These are phyloP conservation scores for Fusarium sp. DNA, from an alignment of 2,329 filamentous ascomycete genomes.

Conservation along the genomic window DNA sequence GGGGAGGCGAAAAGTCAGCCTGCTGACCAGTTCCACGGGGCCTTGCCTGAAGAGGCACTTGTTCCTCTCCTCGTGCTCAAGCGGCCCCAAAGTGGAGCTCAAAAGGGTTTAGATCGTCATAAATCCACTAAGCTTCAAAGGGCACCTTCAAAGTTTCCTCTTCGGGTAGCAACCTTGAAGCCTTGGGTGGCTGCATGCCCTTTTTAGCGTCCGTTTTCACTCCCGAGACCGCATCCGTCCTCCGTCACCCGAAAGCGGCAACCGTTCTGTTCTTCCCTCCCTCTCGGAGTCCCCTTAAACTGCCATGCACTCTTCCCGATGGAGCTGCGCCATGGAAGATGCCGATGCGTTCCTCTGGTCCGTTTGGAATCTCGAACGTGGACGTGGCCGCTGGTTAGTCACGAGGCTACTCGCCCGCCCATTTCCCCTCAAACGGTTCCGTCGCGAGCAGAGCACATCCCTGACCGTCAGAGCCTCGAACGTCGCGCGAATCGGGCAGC, in stretches of 20 bases:
- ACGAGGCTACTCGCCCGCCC: conserved; percentile 16
- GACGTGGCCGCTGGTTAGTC: conserved; percentile 10
- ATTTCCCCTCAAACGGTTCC: conserved; percentile 29
- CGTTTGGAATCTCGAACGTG: conserved; percentile 41
- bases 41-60: conserved; percentile 41
- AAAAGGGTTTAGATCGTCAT: conserved; percentile 10
- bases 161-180: conserved; percentile 5
- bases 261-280: conserved; percentile 25
- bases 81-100: conserved; percentile 18
- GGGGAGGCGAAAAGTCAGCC: conserved; percentile 43
- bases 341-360: conserved; percentile 14
- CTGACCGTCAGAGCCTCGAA: conserved; percentile 9
- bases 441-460: conserved; percentile 25
- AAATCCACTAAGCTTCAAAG: neutral
- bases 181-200: conserved; percentile 15
- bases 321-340: conserved; percentile 9
- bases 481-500: conserved; percentile 26
- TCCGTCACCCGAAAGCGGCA: conserved; percentile 30
- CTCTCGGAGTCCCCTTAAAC: conserved; percentile 17
- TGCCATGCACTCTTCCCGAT: conserved; percentile 15
- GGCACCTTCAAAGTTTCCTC: conserved; percentile 16
- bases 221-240: conserved; percentile 27
- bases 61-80: conserved; percentile 36
- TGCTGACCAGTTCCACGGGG: conserved; percentile 40
- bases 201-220: conserved; percentile 28